phyloP scores from a whole-genome alignment of 2,329 filamentous ascomycete species.

The Trichophyton simii region DNA sequence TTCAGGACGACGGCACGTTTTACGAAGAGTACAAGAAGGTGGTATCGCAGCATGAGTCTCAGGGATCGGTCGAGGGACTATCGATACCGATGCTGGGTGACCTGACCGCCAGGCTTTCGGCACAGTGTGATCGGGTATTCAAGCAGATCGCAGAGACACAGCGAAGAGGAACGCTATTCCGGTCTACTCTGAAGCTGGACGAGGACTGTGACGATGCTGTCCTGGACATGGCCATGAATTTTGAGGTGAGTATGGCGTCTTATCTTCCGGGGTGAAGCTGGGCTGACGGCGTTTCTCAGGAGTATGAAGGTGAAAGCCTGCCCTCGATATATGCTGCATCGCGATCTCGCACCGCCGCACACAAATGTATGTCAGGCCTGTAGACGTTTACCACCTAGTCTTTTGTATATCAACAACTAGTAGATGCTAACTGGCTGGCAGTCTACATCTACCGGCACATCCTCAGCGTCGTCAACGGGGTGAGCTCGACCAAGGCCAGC shows the following conservation, averaged over 20 bases:
- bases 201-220: constrained; percentile 23
- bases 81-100: constrained; percentile 51
- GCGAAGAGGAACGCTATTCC: constrained; percentile 55
- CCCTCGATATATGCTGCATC: constrained; percentile 26
- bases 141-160: constrained; percentile 57
- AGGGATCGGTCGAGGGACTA: constrained; percentile 37
- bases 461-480: constrained; percentile 45
- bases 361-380: constrained; percentile 20
- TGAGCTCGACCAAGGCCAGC: constrained; percentile 37
- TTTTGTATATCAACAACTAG: neutral
- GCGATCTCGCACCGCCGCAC: constrained; percentile 23
- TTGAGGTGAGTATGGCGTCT: constrained; percentile 27
- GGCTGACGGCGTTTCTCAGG: constrained; percentile 6
- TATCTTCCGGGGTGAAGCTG: neutral
- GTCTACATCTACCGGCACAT: constrained; percentile 47
- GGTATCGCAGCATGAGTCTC: constrained; percentile 39
- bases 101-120: constrained; percentile 46
- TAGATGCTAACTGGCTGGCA: constrained; percentile 18
- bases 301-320: constrained; percentile 18
- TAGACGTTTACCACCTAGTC: neutral
- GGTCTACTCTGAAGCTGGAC: constrained; percentile 41
- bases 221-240: constrained; percentile 49
- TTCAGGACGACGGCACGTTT: constrained; percentile 28
- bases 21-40: constrained; percentile 39
- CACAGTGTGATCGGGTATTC: constrained; percentile 51